These are phyloP conservation scores for Nemania diffusa DNA, from an alignment of 2,329 filamentous ascomycete species.

Conservation along the genomic window DNA sequence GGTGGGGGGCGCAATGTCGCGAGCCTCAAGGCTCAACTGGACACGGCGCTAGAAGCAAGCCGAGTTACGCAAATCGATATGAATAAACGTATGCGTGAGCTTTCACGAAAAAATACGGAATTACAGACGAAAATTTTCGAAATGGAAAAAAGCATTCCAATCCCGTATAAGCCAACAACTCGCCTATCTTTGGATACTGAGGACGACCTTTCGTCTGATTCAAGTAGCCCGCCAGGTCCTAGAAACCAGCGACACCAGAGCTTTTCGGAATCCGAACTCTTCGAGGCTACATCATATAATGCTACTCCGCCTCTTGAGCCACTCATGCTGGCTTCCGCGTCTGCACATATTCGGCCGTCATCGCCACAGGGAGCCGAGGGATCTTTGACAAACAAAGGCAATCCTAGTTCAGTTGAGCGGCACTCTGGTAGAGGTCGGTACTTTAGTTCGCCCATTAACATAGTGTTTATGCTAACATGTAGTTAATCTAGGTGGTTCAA, in stretches of 20 bases:
- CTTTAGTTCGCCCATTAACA: neutral
- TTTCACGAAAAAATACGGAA: slow-evolving; percentile 63
- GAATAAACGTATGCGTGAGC: slow-evolving; percentile 61
- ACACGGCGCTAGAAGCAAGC: slow-evolving; percentile 61
- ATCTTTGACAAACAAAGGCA: slow-evolving; percentile 42
- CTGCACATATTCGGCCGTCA: slow-evolving; percentile 48
- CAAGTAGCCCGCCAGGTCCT: slow-evolving; percentile 53
- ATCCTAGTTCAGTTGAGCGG: slow-evolving; percentile 53
- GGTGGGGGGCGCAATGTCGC: slow-evolving; percentile 45
- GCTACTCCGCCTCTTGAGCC: slow-evolving; percentile 56
- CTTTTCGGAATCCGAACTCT: slow-evolving; percentile 57
- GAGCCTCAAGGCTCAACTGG: slow-evolving; percentile 54
- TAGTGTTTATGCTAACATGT: neutral
- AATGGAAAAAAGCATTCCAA: slow-evolving; percentile 53
- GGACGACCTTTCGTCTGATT: slow-evolving; percentile 52
- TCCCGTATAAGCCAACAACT: slow-evolving; percentile 35
- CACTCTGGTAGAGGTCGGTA: slow-evolving; percentile 60
- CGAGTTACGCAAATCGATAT: slow-evolving; percentile 64
- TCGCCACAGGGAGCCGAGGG: slow-evolving; percentile 53
- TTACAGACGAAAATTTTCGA: slow-evolving; percentile 63
- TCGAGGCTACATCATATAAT: slow-evolving; percentile 57
- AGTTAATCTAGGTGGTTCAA: slow-evolving; percentile 20
- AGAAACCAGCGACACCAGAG: slow-evolving; percentile 53
- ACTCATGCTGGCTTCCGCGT: slow-evolving; percentile 45
- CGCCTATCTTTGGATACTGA: slow-evolving; percentile 46